Percentiles rank a stretch among this genome's conserved stretches.
Conservation (phyloP, 1,284 basidiomycete genomes). For the Puccinia polysora region DNA sequence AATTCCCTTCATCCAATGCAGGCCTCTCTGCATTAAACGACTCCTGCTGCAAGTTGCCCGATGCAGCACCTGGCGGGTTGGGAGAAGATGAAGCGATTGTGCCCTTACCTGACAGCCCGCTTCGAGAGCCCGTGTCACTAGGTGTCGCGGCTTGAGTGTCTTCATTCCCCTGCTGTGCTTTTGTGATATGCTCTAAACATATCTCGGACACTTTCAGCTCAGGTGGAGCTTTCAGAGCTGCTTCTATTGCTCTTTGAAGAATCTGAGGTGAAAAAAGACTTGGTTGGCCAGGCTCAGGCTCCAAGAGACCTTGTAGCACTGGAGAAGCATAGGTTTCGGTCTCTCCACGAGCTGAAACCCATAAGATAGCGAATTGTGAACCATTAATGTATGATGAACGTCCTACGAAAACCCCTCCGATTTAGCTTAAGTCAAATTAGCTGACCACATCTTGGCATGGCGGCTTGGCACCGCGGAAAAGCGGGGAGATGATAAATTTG, state of each 20-base stretch:
- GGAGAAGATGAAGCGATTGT: slow-evolving; percentile 7
- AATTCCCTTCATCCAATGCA: background rate
- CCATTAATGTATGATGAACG: slow-evolving; percentile 58
- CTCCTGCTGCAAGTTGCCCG: background rate
- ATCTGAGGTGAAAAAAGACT: slow-evolving; percentile 44
- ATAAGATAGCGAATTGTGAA: slow-evolving; percentile 58
- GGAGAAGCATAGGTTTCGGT: slow-evolving; percentile 58
- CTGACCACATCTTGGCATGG: slow-evolving; percentile 43
- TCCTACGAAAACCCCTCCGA: background rate
- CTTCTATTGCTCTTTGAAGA: slow-evolving; percentile 43
- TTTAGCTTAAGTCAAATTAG: slow-evolving; percentile 1
- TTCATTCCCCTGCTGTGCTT: background rate
- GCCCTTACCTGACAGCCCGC: slow-evolving; percentile 22
- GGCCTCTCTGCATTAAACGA: background rate
- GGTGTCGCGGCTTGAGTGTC: background rate
- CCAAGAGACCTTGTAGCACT: slow-evolving; percentile 48
- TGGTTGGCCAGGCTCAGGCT: slow-evolving; percentile 12
- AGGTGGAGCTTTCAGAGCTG: slow-evolving; percentile 45
- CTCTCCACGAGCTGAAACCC: slow-evolving; percentile 58
- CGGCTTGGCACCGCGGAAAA: slow-evolving; percentile 45
- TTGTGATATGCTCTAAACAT: slow-evolving; percentile 30
- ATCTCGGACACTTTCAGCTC: slow-evolving; percentile 24
- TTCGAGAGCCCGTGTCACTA: slow-evolving; percentile 9
- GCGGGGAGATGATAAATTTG: background rate
- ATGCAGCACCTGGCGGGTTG: background rate